These are phyloP conservation scores for Malus hybrid DNA, from an alignment of 331 rosid genomes.

Conservation along the genomic window DNA sequence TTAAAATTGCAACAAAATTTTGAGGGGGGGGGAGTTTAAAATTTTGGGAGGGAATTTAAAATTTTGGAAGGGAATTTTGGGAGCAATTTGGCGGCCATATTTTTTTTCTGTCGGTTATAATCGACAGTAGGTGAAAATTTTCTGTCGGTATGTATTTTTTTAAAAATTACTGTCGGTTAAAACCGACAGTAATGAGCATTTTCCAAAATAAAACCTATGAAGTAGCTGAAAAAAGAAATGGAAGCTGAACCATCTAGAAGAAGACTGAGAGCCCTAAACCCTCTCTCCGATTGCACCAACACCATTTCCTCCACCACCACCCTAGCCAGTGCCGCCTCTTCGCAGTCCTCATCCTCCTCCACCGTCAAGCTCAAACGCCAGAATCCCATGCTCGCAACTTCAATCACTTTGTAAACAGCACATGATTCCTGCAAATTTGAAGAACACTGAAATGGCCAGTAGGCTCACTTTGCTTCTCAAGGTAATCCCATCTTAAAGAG, in stretches of 20 bases:
- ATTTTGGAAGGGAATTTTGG: no score
- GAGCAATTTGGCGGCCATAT: no score
- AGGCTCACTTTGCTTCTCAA: constrained; percentile 26
- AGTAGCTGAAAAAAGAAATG: constrained; percentile 19
- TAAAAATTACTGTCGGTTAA: no score
- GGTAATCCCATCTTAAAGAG: constrained; percentile 15
- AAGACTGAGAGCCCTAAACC: constrained; percentile 29
- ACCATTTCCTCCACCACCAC: background rate
- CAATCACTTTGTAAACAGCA: constrained; percentile 39
- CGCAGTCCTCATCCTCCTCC: constrained; percentile 7
- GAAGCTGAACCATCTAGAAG: constrained; percentile 28
- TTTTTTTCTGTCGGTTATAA: no score
- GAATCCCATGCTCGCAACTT: constrained; percentile 12
- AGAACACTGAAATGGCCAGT: constrained; percentile 33
- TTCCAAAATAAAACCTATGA: background rate
- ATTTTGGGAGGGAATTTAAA: no score
- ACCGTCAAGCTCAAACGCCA: background rate
- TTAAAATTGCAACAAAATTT: no score
- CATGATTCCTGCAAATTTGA: constrained; percentile 42
- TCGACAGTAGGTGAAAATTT: no score
- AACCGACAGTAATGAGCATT: no score
- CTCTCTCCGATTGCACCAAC: constrained; percentile 65
- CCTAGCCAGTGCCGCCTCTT: constrained; percentile 9
- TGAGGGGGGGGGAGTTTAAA: no score
- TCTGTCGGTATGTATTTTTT: no score